These are phyloP conservation scores for Marasmius oreades DNA, from an alignment of 1,284 basidiomycete species.

Conservation along the genomic window DNA sequence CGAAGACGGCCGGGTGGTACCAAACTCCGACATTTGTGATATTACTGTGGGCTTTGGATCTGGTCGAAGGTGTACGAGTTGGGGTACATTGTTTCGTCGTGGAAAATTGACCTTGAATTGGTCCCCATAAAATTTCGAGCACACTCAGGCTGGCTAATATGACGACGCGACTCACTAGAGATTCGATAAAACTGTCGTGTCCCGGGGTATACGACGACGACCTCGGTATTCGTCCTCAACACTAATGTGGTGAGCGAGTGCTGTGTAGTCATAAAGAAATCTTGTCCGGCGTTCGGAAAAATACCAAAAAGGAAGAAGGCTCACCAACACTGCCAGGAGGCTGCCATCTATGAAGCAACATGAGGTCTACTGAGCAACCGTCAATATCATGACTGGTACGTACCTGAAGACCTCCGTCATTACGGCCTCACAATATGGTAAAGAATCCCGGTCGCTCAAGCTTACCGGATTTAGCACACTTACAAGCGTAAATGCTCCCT, in stretches of 20 bases:
- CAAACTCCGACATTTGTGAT: neutral
- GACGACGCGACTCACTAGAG: neutral
- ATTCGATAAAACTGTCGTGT: neutral
- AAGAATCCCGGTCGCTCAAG: constrained; percentile 8
- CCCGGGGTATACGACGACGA: neutral
- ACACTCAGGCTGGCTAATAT: neutral
- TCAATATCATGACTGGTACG: neutral
- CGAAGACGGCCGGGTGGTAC: neutral
- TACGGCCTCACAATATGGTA: constrained; percentile 13
- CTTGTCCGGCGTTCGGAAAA: neutral
- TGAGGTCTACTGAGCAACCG: neutral
- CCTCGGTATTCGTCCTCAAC: constrained; percentile 1
- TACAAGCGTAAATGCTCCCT: no score
- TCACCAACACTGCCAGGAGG: neutral
- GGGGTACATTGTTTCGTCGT: neutral
- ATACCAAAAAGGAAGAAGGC: no score
- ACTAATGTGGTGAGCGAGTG: neutral
- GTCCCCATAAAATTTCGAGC: neutral
- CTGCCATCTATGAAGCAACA: neutral
- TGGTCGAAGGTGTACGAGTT: neutral
- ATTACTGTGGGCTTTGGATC: neutral
- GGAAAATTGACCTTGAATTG: neutral
- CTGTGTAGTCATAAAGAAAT: neutral
- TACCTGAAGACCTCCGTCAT: constrained; percentile 12
- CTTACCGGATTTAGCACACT: constrained; percentile 10